Base-by-base conservation (phyloP, 2,329 filamentous ascomycete species). In the Botrytis porri region DNA sequence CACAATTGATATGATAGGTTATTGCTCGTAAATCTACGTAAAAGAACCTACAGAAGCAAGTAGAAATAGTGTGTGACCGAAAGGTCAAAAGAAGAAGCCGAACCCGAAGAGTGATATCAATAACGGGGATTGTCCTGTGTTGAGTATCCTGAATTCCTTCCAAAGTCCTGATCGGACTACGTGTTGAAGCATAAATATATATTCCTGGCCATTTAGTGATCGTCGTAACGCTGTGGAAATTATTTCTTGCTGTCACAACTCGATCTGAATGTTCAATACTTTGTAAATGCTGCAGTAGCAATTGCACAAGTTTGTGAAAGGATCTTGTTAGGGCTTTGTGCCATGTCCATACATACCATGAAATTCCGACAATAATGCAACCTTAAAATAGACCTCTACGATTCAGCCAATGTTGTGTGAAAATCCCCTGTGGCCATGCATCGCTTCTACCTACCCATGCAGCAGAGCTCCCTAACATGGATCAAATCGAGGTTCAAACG, bases 201-300 rank as follows among this genome's bases (percentile, higher is more conserved):
- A 25, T 29, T 29, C 37, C 35, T 22, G 22, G 45, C 7, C 18
- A 48, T 16, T 32, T 41, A 51, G 64, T 37, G 48, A 48, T 5
- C 29, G 35, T 51, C 18, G 39, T 62, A 39, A 63, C 59, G 32
- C 25, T 54, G 59, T 62, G 57, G 41, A 70, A 51, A 70, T 70
- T 39, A 25, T 62, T 51, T 43, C 25, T 62, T 14, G 8, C 57
- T 1, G 57, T 54, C 12, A n/a, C 12, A 65, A 22, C 16, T 66
- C 6, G 32, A 37, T 8, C 32, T 51, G 63, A 48, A 29, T 48
- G 41, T 64, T 20, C 7, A 32, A 48, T 22, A 25, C 29, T 35
- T 35, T 45, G 18, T 35, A 3, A 41, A 65, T 48, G 29, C 20
- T 51, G 32, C 14, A n/a, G 32, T 51, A 37, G 41, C 18, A 51